These are phyloP conservation scores for Globisporangium rhizosaccharum DNA, from an alignment of 352 stramenopile genomes.

Conservation along the genomic window DNA sequence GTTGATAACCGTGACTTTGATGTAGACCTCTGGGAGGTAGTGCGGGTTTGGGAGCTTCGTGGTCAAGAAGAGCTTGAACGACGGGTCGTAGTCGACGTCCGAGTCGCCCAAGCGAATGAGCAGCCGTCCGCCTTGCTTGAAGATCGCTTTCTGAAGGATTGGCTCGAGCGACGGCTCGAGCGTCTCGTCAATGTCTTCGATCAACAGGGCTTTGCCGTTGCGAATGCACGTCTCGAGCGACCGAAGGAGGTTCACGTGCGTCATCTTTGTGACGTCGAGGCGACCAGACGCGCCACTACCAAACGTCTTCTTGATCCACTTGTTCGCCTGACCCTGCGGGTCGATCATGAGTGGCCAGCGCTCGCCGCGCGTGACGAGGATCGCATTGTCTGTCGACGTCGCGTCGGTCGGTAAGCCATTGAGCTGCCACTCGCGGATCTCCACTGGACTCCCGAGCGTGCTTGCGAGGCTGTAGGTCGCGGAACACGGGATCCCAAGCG, in stretches of 20 bases:
- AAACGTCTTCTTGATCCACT: slow-evolving; percentile 92
- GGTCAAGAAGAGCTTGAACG: slow-evolving; percentile 91
- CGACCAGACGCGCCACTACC: slow-evolving; percentile 18
- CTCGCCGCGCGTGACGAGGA: slow-evolving; percentile 86
- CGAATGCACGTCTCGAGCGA: slow-evolving; percentile 91
- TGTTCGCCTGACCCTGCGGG: slow-evolving; percentile 91
- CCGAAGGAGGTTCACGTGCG: slow-evolving; percentile 86
- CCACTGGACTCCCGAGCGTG: slow-evolving; percentile 85
- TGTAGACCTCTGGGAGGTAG: slow-evolving; percentile 93
- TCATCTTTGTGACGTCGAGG: slow-evolving; percentile 88
- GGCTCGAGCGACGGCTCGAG: slow-evolving; percentile 91
- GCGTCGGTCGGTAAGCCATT: slow-evolving; percentile 88
- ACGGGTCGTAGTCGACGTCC: slow-evolving; percentile 91
- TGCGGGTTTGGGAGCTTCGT: slow-evolving; percentile 93
- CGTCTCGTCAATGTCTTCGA: slow-evolving; percentile 91
- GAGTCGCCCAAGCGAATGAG: slow-evolving; percentile 90
- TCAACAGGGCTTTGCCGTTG: slow-evolving; percentile 85
- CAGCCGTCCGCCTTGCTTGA: slow-evolving; percentile 84
- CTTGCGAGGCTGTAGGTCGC: slow-evolving; percentile 59
- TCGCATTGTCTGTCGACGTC: slow-evolving; percentile 92
- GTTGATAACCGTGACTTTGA: slow-evolving; percentile 96
- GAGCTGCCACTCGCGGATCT: slow-evolving; percentile 92
- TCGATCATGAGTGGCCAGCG: slow-evolving; percentile 95
- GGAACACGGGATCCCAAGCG: slow-evolving; percentile 68
- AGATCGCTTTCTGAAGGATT: slow-evolving; percentile 91